phyloP scores from a whole-genome alignment of 106 monocot species.

The Dendrobium officinale region DNA sequence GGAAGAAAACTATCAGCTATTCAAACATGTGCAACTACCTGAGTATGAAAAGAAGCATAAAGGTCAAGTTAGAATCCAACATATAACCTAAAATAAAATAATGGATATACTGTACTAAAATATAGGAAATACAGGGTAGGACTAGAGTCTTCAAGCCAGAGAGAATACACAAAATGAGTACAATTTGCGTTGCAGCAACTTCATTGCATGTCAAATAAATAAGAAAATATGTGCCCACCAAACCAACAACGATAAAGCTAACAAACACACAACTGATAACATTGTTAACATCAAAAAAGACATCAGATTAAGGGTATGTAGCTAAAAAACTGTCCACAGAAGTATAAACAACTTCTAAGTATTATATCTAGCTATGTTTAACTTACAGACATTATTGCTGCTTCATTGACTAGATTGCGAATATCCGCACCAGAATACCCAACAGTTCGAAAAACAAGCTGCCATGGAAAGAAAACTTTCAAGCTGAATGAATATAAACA shows the following conservation, averaged over 20 bases:
- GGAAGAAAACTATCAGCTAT: neutral
- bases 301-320: neutral
- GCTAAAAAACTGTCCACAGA: neutral
- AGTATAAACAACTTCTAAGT: neutral
- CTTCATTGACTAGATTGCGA: constrained; percentile 87
- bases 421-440: constrained; percentile 95
- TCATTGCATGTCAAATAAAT: neutral
- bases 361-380: neutral
- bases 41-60: neutral
- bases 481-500: neutral
- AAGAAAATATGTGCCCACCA: neutral
- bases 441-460: constrained; percentile 89
- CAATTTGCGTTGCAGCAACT: neutral
- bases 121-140: neutral
- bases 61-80: neutral
- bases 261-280: neutral
- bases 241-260: neutral
- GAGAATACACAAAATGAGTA: neutral
- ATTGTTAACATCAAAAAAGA: neutral
- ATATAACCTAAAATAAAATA: neutral
- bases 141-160: neutral
- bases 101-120: neutral
- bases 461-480: constrained; percentile 1
- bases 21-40: neutral
- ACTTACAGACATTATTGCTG: constrained; percentile 95